Conservation (phyloP, 2,329 filamentous ascomycete species). For the Aureobasidium vineae region DNA sequence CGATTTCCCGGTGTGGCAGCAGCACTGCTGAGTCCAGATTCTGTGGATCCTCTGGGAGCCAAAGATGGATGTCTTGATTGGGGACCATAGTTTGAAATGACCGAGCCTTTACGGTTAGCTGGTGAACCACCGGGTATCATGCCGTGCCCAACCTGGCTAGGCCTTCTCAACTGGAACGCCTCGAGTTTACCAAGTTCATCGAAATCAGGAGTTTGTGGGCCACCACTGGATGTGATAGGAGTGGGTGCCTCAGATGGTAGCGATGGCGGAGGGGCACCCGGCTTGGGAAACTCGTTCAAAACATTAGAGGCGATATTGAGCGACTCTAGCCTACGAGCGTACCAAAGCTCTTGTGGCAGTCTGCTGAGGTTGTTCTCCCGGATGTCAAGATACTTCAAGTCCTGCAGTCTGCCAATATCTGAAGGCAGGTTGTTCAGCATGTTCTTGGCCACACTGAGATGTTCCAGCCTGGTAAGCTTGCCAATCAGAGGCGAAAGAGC, state of each 20-base stretch:
- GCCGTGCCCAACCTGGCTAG: conserved; percentile 69
- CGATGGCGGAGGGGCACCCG: conserved; percentile 59
- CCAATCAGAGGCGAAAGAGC: conserved; percentile 84
- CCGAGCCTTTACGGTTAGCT: conserved; percentile 56
- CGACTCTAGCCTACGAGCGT: conserved; percentile 82
- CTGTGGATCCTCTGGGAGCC: conserved; percentile 61
- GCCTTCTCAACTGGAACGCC: conserved; percentile 64
- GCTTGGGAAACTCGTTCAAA: conserved; percentile 85
- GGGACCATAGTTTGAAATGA: conserved; percentile 69
- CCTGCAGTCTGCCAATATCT: conserved; percentile 82
- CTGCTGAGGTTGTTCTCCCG: conserved; percentile 90
- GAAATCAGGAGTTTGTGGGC: conserved; percentile 61
- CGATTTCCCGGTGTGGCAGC: conserved; percentile 60
- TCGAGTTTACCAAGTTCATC: conserved; percentile 72
- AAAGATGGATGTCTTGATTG: conserved; percentile 70
- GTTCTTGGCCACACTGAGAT: conserved; percentile 93
- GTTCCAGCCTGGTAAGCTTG: conserved; percentile 75
- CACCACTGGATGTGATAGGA: conserved; percentile 39
- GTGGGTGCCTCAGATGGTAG: conserved; percentile 38
- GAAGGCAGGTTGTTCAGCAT: conserved; percentile 77
- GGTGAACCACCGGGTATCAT: conserved; percentile 73
- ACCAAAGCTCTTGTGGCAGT: conserved; percentile 93
- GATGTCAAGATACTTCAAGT: conserved; percentile 82
- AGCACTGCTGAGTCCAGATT: conserved; percentile 48
- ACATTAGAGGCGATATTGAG: conserved; percentile 96